Percentiles rank a stretch among this genome's conserved stretches.
These are phyloP conservation scores for Rhizopogon rudus DNA, from an alignment of 768 basidiomycete species.

Conservation along the genomic window DNA sequence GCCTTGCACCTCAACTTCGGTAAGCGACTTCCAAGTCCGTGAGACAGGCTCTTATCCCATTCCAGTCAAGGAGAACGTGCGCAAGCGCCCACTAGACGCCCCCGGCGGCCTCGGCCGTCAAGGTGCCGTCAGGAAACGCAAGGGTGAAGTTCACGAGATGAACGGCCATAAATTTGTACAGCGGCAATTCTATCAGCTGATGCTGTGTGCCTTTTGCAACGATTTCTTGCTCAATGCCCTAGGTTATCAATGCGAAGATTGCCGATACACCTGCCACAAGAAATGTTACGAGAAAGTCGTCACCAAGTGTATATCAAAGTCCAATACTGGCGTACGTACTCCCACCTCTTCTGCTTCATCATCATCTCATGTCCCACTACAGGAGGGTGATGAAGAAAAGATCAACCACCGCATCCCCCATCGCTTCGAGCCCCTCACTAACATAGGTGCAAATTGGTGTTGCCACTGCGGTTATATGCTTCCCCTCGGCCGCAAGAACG, in stretches of 20 bases:
- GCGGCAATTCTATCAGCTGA: conserved; percentile 96
- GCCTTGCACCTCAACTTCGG: conserved; percentile 87
- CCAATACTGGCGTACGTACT: conserved; percentile 79
- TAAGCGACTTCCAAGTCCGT: conserved; percentile 35
- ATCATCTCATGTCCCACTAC: conserved; percentile 1
- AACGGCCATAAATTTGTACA: conserved; percentile 99
- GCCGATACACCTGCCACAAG: conserved; percentile 98
- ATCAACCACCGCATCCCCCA: conserved; percentile 99
- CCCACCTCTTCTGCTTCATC: neutral
- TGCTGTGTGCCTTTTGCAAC: conserved; percentile 96
- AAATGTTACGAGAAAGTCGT: conserved; percentile 99
- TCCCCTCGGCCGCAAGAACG: conserved; percentile 94
- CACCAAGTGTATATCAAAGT: conserved; percentile 98
- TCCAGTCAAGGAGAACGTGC: conserved; percentile 95
- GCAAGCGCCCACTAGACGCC: conserved; percentile 91
- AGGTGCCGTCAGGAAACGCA: conserved; percentile 96
- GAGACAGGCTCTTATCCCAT: conserved; percentile 1
- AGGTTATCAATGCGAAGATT: conserved; percentile 99
- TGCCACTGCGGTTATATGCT: conserved; percentile 99
- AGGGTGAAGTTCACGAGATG: conserved; percentile 98
- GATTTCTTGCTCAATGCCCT: conserved; percentile 96
- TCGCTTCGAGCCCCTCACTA: conserved; percentile 94
- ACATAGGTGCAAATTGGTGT: conserved; percentile 98
- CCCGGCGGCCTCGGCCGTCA: conserved; percentile 93
- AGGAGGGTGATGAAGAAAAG: conserved; percentile 98